Base-by-base conservation (phyloP, 768 basidiomycete species). In the Mycena polygramma region DNA sequence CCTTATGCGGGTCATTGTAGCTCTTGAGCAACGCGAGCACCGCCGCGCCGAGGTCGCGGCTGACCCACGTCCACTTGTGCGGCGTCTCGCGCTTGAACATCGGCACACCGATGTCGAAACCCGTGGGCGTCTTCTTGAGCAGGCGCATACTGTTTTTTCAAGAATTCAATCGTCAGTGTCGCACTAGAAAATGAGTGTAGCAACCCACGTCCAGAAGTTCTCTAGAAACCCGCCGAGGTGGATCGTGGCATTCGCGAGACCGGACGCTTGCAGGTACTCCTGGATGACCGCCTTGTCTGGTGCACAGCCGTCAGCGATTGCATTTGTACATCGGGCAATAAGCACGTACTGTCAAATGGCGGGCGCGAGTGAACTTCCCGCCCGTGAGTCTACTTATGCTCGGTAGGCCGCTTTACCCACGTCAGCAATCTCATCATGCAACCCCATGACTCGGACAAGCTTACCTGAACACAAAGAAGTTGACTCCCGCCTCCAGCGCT, bases 31-130 rank as follows among this genome's bases (percentile, higher is more conserved):
- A 43, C 7, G 64, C 64, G 7, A 66, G 46, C 14, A 49, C 55
- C 9, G 55, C 22, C 17, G 57, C 15, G 13, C 64, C 55, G 2
- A 66, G 46, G 22, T 66, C 64, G 37, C 48, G 55, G 14, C 39
- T 48, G n/a, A 66, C 64, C 64, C 64, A 66, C 19, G 57, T 37
- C 13, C 35, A 66, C 19, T 48, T 26, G 17, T 66, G 64, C 22
- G 37, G 9, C 35, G 55, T 35, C 36, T 35, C 46, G 6, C 22
- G 55, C 20, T 15, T 57, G 57, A 39, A 66, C 43, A 36, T 64
- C 5, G 55, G 55, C 6, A 66, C n/a, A 36, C 36, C n/a, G 39
- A 66, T 66, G 26, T 37, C 48, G 55, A 49, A 58, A 1, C 64
- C 64, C 6, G 35, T 51, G 7, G 37, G 35, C 15, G 64, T 58